These are phyloP conservation scores for Sporothrix pallida DNA, from an alignment of 2,329 filamentous ascomycete genomes.

Conservation along the genomic window DNA sequence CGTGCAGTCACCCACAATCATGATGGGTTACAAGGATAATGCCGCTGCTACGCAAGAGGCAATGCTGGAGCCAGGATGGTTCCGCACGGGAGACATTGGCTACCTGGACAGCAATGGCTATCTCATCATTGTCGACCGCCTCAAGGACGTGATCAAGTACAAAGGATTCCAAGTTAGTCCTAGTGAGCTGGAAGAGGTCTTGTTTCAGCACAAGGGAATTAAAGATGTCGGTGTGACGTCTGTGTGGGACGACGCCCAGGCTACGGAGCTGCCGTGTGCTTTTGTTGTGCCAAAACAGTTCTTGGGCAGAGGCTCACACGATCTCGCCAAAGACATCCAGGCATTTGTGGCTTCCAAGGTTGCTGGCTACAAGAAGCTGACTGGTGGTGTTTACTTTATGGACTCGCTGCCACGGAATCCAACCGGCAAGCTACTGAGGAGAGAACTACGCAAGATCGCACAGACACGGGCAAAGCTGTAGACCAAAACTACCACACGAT, in stretches of 20 bases:
- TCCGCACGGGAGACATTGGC: constrained; percentile 1
- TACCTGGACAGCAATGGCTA: constrained; percentile 63
- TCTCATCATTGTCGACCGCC: constrained; percentile 70
- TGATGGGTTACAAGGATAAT: constrained; percentile 15
- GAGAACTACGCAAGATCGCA: constrained; percentile 5
- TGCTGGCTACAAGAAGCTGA: constrained; percentile 11
- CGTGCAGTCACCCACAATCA: background rate
- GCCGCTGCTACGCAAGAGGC: background rate
- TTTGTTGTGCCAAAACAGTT: background rate
- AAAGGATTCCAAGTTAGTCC: constrained; percentile 57
- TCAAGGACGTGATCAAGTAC: constrained; percentile 73
- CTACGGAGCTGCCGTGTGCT: constrained; percentile 2
- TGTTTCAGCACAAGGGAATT: background rate
- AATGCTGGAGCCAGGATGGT: constrained; percentile 1
- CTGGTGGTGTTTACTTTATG: constrained; percentile 7
- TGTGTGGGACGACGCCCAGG: background rate
- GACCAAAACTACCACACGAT: no score
- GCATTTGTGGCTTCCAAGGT: background rate
- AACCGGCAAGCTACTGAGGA: background rate
- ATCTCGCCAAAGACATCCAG: background rate
- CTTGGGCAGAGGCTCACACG: background rate
- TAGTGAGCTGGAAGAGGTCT: constrained; percentile 3
- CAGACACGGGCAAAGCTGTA: background rate
- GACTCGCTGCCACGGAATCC: background rate
- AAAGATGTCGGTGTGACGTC: constrained; percentile 4